Evolutionary conservation across 1,139 yeast genomes (phyloP).

Genomic region (Suhomyces anneliseae): DNA sequence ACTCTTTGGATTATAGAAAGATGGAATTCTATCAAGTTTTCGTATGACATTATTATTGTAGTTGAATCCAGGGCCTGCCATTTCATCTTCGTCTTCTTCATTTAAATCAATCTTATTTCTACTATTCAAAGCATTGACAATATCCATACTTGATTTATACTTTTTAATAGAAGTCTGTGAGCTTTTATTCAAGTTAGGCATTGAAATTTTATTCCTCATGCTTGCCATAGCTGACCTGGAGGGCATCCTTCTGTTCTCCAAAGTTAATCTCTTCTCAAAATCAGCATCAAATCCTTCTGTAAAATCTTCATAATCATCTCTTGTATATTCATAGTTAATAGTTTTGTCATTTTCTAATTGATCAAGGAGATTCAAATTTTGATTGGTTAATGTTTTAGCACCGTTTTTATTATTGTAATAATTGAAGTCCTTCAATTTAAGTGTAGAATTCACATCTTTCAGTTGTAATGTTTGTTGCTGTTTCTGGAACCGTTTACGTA

Average conservation of each 20-base stretch:
- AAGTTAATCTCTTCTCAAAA: conserved; percentile 11
- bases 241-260: conserved; percentile 3
- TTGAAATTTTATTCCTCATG: conserved; percentile 22
- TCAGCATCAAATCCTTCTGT: conserved; percentile 35
- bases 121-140: conserved; percentile 11
- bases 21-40: conserved; percentile 45
- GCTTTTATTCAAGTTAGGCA: conserved; percentile 26
- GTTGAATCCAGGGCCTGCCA: conserved; percentile 26
- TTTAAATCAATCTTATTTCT: conserved; percentile 12
- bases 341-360: conserved; percentile 36
- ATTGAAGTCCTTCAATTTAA: conserved; percentile 33
- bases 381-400: conserved; percentile 14
- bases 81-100: conserved; percentile 13
- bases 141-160: conserved; percentile 37
- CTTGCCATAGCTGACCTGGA: conserved; percentile 1
- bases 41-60: conserved; percentile 35
- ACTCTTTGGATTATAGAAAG: conserved; percentile 30
- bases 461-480: conserved; percentile 12
- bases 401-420: conserved; percentile 7
- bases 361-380: conserved; percentile 24
- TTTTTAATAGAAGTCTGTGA: conserved; percentile 20
- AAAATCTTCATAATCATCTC: conserved; percentile 42
- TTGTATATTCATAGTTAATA: conserved; percentile 37
- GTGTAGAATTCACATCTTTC: conserved; percentile 25
- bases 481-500: conserved; percentile 20